Percentiles rank a stretch among this genome's conserved stretches.
Conservation (phyloP, 352 stramenopile species). For the Phytophthora boehmeriae region DNA sequence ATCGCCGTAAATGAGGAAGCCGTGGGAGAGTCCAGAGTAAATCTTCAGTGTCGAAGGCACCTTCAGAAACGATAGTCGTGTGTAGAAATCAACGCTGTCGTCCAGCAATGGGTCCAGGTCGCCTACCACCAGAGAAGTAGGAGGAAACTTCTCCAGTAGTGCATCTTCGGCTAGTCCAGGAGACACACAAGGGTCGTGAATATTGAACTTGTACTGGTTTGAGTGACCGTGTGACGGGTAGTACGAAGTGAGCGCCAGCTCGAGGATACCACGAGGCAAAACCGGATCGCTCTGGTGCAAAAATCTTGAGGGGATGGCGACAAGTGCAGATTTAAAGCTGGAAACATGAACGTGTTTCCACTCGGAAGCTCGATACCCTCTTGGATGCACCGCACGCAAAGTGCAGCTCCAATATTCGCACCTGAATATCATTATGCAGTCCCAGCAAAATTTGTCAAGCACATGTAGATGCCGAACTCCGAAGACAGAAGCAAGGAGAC, state of each 20-base stretch:
- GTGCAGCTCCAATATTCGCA: slow-evolving; percentile 84
- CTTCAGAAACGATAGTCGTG: slow-evolving; percentile 76
- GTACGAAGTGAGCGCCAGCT: slow-evolving; percentile 85
- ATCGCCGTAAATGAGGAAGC: slow-evolving; percentile 89
- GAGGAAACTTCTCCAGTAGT: slow-evolving; percentile 78
- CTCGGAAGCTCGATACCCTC: slow-evolving; percentile 70
- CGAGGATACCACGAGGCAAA: slow-evolving; percentile 78
- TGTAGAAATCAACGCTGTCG: slow-evolving; percentile 92
- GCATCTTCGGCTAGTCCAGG: slow-evolving; percentile 79
- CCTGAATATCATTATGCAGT: slow-evolving; percentile 35
- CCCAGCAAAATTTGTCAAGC: neutral
- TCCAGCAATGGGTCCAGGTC: slow-evolving; percentile 88
- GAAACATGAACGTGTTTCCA: slow-evolving; percentile 90
- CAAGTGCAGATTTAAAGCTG: slow-evolving; percentile 89
- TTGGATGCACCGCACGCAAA: slow-evolving; percentile 87
- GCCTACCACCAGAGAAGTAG: slow-evolving; percentile 83
- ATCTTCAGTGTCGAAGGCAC: slow-evolving; percentile 86
- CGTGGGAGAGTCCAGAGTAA: slow-evolving; percentile 82
- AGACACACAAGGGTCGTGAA: slow-evolving; percentile 88
- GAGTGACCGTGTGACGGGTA: slow-evolving; percentile 83
- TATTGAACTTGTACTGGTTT: slow-evolving; percentile 90
- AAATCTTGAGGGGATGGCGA: slow-evolving; percentile 88
- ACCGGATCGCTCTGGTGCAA: slow-evolving; percentile 89
- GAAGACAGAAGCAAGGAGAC: neutral
- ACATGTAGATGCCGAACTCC: neutral